phyloP scores from a whole-genome alignment of 2,329 filamentous ascomycete species.

The Phaeosphaeria sp. region DNA sequence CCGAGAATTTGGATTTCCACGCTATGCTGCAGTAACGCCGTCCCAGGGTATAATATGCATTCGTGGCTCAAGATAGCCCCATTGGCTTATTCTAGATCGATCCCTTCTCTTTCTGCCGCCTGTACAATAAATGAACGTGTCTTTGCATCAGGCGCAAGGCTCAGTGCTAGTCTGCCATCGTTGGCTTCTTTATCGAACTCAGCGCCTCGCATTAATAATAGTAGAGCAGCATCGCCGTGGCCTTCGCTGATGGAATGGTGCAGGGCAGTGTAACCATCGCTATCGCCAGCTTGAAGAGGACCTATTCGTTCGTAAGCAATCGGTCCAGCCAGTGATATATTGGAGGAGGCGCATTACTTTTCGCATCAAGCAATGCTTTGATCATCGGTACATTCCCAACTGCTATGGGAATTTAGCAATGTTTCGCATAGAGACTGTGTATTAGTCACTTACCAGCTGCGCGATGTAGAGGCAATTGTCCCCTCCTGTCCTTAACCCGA shows the following conservation, averaged over 20 bases:
- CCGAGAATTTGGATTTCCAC: background rate
- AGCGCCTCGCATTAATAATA: constrained; percentile 82
- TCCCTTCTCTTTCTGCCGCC: constrained; percentile 82
- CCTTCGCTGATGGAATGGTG: constrained; percentile 84
- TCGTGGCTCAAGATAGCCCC: background rate
- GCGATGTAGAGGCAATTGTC: constrained; percentile 89
- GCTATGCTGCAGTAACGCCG: constrained; percentile 7
- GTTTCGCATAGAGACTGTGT: background rate
- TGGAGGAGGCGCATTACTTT: constrained; percentile 54
- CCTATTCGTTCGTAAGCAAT: background rate
- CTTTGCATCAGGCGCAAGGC: constrained; percentile 86
- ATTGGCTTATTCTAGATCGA: constrained; percentile 61
- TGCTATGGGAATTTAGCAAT: constrained; percentile 52
- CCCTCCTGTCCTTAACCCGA: constrained; percentile 80
- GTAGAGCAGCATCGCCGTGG: constrained; percentile 79
- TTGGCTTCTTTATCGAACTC: constrained; percentile 78
- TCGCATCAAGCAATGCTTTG: constrained; percentile 76
- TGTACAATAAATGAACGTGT: constrained; percentile 78
- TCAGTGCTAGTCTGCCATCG: constrained; percentile 74
- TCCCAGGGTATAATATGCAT: constrained; percentile 3
- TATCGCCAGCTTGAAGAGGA: constrained; percentile 83
- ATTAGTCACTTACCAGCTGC: constrained; percentile 62
- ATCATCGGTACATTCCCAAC: constrained; percentile 89
- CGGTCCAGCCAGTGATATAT: background rate
- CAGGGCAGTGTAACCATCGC: constrained; percentile 82